phyloP scores from a whole-genome alignment of 2,329 filamentous ascomycete genomes.

The Ophiostoma himal-ulmi region DNA sequence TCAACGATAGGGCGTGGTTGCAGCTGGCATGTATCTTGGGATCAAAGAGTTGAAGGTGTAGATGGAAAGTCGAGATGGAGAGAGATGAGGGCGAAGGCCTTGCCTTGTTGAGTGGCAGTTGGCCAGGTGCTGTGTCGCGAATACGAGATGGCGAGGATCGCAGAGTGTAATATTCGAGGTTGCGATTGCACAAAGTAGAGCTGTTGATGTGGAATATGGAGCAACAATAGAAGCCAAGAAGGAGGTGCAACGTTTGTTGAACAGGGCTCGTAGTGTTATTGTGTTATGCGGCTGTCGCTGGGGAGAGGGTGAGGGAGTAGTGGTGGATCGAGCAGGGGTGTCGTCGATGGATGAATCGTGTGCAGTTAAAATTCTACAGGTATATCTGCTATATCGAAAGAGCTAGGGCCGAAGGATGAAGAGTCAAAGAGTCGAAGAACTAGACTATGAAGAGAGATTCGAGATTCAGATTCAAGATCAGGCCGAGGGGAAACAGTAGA shows the following conservation, averaged over 20 bases:
- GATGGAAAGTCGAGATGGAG: not conserved
- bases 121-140: constrained; percentile 5
- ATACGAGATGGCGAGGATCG: constrained; percentile 6
- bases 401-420: not conserved
- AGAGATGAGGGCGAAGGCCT: not conserved
- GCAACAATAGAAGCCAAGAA: not conserved
- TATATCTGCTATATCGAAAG: not conserved
- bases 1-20: not conserved
- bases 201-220: not conserved
- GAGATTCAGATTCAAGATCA: no score
- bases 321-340: constrained; percentile 14
- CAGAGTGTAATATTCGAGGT: not conserved
- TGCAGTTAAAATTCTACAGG: not conserved
- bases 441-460: no score
- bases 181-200: not conserved
- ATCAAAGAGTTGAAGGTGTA: not conserved
- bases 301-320: constrained; percentile 13
- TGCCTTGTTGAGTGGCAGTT: not conserved
- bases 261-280: constrained; percentile 9
- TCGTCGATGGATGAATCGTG: not conserved
- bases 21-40: not conserved
- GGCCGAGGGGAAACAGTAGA: not conserved
- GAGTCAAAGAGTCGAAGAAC: not conserved
- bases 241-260: not conserved
- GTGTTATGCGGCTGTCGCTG: constrained; percentile 18